Evolutionary conservation across 2,329 filamentous ascomycete species (phyloP).

Genomic region (Cryphonectria parasitica): DNA sequence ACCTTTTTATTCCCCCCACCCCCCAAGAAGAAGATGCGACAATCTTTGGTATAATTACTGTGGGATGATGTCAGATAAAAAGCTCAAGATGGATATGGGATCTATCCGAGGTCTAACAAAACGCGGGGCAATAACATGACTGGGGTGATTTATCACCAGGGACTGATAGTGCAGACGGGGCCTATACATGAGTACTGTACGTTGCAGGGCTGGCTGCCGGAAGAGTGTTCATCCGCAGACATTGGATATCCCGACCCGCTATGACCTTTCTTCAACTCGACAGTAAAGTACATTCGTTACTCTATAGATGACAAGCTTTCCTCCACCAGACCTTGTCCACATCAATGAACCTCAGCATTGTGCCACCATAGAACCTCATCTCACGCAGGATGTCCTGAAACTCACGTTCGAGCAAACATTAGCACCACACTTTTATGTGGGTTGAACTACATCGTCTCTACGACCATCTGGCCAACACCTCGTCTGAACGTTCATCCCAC

Average conservation of each 20-base stretch:
- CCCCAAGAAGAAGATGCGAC: background rate
- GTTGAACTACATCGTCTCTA: background rate
- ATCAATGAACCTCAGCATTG: background rate
- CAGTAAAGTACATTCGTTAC: background rate
- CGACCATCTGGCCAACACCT: background rate
- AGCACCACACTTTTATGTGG: background rate
- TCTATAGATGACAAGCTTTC: no score
- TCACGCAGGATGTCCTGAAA: no score
- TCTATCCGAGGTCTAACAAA: background rate
- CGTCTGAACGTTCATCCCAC: constrained; percentile 24
- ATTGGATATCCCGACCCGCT: background rate
- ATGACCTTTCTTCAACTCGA: background rate
- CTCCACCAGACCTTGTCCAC: background rate
- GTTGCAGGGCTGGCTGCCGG: background rate
- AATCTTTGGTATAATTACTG: no score
- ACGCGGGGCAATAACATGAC: constrained; percentile 11
- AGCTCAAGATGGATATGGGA: background rate
- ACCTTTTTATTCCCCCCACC: no score
- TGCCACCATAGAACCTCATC: background rate
- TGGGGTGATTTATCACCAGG: background rate
- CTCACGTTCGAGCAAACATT: background rate
- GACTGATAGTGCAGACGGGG: background rate
- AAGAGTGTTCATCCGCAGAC: background rate
- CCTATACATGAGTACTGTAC: no score
- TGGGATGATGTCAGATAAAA: background rate